phyloP scores from a whole-genome alignment of 345 rosid genomes.

The Noccaea bulbosa region DNA sequence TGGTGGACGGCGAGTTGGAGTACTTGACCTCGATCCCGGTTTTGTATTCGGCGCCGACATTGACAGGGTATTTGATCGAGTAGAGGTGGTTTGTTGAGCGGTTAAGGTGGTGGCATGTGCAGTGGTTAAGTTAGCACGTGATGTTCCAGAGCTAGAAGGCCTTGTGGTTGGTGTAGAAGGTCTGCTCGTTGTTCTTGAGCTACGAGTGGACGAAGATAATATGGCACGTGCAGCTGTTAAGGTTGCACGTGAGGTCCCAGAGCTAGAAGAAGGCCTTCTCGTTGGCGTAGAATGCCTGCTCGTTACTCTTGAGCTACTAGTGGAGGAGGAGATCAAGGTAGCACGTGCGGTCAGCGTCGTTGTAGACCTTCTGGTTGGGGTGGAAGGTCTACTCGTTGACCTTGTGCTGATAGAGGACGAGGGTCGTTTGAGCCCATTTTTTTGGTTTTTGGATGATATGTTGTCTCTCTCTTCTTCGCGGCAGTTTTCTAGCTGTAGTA shows the following conservation, averaged over 20 bases:
- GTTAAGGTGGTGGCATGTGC: constrained; percentile 19
- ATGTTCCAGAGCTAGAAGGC: constrained; percentile 39
- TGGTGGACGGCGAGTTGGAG: constrained; percentile 63
- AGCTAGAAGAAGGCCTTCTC: constrained; percentile 31
- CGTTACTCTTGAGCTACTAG: constrained; percentile 4
- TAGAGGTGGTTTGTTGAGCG: constrained; percentile 47
- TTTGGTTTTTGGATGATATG: constrained; percentile 43
- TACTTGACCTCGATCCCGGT: constrained; percentile 56
- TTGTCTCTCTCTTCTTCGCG: constrained; percentile 19
- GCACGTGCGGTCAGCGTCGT: constrained; percentile 13
- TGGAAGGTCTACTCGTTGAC: constrained; percentile 53
- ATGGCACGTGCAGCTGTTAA: constrained; percentile 21
- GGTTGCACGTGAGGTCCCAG: constrained; percentile 30
- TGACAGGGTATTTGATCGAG: constrained; percentile 46
- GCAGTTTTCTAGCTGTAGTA: constrained; percentile 21
- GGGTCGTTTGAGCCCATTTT: constrained; percentile 51
- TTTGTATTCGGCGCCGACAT: constrained; percentile 38
- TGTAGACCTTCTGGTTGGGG: constrained; percentile 48
- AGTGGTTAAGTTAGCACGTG: constrained; percentile 37
- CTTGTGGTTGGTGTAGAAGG: constrained; percentile 57
- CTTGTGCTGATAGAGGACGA: constrained; percentile 63
- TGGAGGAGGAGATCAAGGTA: constrained; percentile 12
- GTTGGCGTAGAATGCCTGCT: constrained; percentile 56
- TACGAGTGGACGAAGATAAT: constrained; percentile 12
- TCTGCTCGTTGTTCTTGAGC: constrained; percentile 42